A percentile compares a stretch with the other conserved stretches of the same genome.
phyloP scores from a whole-genome alignment of 1,284 basidiomycete species.

The Volvariella volvacea region DNA sequence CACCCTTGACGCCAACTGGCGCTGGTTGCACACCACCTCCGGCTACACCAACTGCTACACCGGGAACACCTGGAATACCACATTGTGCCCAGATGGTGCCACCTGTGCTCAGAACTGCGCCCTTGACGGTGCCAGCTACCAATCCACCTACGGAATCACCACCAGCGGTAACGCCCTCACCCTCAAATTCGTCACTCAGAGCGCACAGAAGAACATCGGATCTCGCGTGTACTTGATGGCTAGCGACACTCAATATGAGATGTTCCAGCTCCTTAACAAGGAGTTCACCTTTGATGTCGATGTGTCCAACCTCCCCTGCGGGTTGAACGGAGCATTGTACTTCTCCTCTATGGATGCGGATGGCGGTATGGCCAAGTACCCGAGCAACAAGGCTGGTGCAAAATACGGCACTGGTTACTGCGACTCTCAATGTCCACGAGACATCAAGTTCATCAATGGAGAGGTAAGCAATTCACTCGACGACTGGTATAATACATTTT shows the following conservation, averaged over 20 bases:
- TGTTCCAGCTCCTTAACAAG: constrained; percentile 43
- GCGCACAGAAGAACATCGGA: constrained; percentile 32
- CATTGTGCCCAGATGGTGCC: constrained; percentile 34
- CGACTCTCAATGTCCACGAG: constrained; percentile 42
- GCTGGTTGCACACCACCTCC: constrained; percentile 23
- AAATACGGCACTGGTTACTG: constrained; percentile 46
- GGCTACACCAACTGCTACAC: constrained; percentile 19
- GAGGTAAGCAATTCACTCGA: constrained; percentile 22
- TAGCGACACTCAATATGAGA: constrained; percentile 35
- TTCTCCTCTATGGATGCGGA: constrained; percentile 41
- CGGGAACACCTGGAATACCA: constrained; percentile 39
- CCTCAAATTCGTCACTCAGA: constrained; percentile 41
- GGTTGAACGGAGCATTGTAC: constrained; percentile 44
- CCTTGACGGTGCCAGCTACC: constrained; percentile 47
- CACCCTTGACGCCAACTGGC: constrained; percentile 31
- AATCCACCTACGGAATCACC: constrained; percentile 34
- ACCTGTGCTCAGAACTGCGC: constrained; percentile 46
- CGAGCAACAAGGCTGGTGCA: constrained; percentile 43
- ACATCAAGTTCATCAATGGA: constrained; percentile 47
- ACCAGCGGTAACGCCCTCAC: constrained; percentile 37
- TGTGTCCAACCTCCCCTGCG: constrained; percentile 43
- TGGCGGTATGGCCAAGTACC: constrained; percentile 35
- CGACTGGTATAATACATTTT: not conserved
- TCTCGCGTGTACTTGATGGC: constrained; percentile 47
- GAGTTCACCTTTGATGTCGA: constrained; percentile 56